phyloP scores from a whole-genome alignment of 176 grass and related monocot species.

The Phyllostachys edulis region DNA sequence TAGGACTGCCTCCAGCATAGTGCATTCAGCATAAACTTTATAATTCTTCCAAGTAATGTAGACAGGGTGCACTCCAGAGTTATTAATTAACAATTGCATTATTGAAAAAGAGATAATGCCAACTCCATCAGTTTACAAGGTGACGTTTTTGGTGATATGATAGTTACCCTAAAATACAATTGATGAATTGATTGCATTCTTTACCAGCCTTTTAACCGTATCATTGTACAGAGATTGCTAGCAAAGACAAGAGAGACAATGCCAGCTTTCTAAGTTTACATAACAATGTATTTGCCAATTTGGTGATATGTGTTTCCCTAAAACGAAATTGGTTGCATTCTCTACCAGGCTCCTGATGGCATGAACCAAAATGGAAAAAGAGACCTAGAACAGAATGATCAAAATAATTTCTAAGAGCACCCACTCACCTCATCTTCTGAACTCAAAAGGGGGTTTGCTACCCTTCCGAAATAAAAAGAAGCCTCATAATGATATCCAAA shows the following conservation, averaged over 20 bases:
- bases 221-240: background rate
- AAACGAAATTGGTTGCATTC: conserved; percentile 1
- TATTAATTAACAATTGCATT: background rate
- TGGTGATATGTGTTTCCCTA: background rate
- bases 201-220: background rate
- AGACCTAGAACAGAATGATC: background rate
- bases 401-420: background rate
- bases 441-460: background rate
- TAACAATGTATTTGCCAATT: background rate
- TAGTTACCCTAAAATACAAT: background rate
- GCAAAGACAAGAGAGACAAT: background rate
- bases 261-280: background rate
- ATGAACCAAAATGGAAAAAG: conserved; percentile 10
- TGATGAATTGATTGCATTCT: background rate
- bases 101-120: background rate
- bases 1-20: background rate
- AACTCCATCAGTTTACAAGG: background rate
- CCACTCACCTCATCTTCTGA: background rate
- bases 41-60: background rate
- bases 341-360: background rate
- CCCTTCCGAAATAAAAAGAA: background rate
- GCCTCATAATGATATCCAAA: background rate
- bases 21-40: background rate
- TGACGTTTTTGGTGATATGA: background rate
- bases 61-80: background rate